Evolutionary conservation across 192 early-diverging fungal species (phyloP).

Genomic region (Phlyctochytrium bullatum): DNA sequence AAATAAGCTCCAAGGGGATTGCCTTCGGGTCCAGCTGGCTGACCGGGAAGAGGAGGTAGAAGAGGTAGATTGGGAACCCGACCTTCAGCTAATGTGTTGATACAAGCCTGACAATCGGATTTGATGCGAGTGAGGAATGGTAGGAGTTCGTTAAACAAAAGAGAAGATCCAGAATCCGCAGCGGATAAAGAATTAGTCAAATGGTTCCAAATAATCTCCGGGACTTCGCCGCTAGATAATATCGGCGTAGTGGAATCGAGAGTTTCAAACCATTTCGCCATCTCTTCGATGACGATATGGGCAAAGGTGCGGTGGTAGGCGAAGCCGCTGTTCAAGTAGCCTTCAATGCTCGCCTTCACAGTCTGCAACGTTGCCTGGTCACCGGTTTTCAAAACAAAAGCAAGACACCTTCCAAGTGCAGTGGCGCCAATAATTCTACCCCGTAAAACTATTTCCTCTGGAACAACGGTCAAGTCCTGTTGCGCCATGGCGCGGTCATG

Average conservation of each 20-base stretch:
- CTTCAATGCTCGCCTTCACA: conserved; percentile 51
- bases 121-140: conserved; percentile 61
- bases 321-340: conserved; percentile 67
- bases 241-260: conserved; percentile 1
- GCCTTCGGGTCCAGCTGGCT: conserved; percentile 16
- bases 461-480: conserved; percentile 85
- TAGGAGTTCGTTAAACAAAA: conserved; percentile 65
- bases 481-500: conserved; percentile 86
- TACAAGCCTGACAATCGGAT: conserved; percentile 60
- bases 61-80: conserved; percentile 48
- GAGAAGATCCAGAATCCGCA: conserved; percentile 49
- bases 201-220: conserved; percentile 49
- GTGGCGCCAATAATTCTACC: conserved; percentile 75
- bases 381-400: conserved; percentile 38
- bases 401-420: conserved; percentile 70
- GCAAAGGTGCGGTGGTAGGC: conserved; percentile 77
- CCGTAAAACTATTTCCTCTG: conserved; percentile 71
- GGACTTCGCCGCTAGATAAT: conserved; percentile 29
- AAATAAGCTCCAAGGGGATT: conserved; percentile 36
- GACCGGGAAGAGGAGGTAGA: conserved; percentile 51
- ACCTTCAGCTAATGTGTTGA: conserved; percentile 61
- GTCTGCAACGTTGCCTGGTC: background rate
- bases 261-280: conserved; percentile 43
- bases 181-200: conserved; percentile 53
- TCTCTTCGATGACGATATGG: conserved; percentile 77